A percentile compares a stretch with the other conserved stretches of the same genome.
Conservation (phyloP, 148 eudicot species). For the Amaranthus hypochondriacus region DNA sequence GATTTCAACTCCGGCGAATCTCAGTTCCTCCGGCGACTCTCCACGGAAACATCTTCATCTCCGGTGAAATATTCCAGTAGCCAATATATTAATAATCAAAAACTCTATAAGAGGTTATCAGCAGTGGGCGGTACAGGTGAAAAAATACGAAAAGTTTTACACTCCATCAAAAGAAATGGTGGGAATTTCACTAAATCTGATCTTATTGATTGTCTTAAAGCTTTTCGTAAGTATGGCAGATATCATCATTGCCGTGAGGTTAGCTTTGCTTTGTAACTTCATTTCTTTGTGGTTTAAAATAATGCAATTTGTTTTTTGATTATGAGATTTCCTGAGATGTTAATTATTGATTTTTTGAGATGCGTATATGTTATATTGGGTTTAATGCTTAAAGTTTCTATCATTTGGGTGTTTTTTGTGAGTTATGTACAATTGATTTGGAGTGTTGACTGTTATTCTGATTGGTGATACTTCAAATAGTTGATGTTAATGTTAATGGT, state of each 20-base stretch:
- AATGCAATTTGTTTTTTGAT: background rate
- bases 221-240: slow-evolving; percentile 38
- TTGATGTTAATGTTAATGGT: too few relatives aligned
- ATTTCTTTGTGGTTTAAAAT: background rate
- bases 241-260: slow-evolving; percentile 51
- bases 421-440: background rate
- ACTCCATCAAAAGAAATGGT: slow-evolving; percentile 6
- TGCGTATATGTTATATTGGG: background rate
- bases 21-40: slow-evolving; percentile 22
- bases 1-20: slow-evolving; percentile 12
- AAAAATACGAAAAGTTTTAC: slow-evolving; percentile 34
- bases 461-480: too few relatives aligned
- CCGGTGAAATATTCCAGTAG: background rate
- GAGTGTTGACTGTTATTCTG: too few relatives aligned
- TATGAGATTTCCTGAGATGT: background rate
- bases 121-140: slow-evolving; percentile 34
- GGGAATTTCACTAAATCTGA: background rate
- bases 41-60: slow-evolving; percentile 23
- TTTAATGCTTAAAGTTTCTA: background rate
- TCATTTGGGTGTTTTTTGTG: background rate
- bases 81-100: slow-evolving; percentile 1
- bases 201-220: slow-evolving; percentile 27
- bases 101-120: slow-evolving; percentile 38
- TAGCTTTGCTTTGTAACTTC: slow-evolving; percentile 2
- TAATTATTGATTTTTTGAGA: background rate